These are phyloP conservation scores for Plasmopara muralis DNA, from an alignment of 352 stramenopile species.

Conservation along the genomic window DNA sequence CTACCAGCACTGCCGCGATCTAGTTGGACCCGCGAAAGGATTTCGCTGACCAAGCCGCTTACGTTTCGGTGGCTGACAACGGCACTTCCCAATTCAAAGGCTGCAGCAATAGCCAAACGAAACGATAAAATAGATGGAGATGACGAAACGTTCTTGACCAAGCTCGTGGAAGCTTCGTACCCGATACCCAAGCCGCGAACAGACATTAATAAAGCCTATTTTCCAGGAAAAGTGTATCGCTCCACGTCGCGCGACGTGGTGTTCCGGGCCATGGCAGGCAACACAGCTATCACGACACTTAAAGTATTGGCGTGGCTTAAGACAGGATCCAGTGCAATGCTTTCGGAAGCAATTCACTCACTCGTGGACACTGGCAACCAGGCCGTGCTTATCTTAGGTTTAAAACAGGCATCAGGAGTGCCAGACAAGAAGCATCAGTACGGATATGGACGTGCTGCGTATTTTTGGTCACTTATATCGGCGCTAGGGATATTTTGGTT, in stretches of 20 bases:
- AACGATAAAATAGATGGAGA: background rate
- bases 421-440: conserved; percentile 96
- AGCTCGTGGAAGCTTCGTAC: conserved; percentile 36
- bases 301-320: conserved; percentile 73
- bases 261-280: conserved; percentile 89
- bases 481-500: conserved; percentile 98
- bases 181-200: conserved; percentile 47
- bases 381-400: conserved; percentile 79
- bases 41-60: no score
- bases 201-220: conserved; percentile 84
- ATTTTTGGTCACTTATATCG: conserved; percentile 98
- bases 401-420: conserved; percentile 76
- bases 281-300: conserved; percentile 90
- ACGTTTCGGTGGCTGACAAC: no score
- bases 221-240: conserved; percentile 71
- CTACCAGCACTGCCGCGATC: no score
- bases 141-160: conserved; percentile 31
- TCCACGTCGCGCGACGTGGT: conserved; percentile 75
- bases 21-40: no score
- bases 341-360: conserved; percentile 96
- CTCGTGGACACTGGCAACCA: conserved; percentile 98
- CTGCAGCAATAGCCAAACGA: no score
- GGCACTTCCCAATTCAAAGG: no score
- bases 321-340: conserved; percentile 93
- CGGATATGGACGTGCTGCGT: conserved; percentile 95